These are phyloP conservation scores for Talaromyces sp. DNA, from an alignment of 2,329 filamentous ascomycete species.

Conservation along the genomic window DNA sequence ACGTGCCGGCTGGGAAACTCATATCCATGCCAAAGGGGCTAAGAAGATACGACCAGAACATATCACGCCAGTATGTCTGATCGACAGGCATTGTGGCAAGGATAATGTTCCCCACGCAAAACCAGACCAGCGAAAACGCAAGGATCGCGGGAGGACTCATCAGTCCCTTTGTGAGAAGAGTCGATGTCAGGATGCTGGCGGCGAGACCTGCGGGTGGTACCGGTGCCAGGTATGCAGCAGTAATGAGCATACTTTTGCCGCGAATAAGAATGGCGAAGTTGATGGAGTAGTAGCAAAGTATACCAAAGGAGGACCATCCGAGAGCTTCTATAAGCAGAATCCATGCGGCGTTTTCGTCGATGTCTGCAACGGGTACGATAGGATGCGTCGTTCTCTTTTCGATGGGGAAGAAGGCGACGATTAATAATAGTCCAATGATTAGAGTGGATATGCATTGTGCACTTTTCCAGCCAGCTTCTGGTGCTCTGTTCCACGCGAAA, in stretches of 20 bases:
- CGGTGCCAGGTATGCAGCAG: not conserved
- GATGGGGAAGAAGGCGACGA: not conserved
- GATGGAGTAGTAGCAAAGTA: not conserved
- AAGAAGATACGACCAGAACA: constrained; percentile 34
- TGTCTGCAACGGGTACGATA: not conserved
- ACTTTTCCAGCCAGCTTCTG: not conserved
- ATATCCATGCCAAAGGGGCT: constrained; percentile 44
- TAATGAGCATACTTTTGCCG: not conserved
- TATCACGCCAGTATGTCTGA: constrained; percentile 29
- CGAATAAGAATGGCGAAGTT: not conserved
- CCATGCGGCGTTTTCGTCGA: not conserved
- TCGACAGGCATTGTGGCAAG: not conserved
- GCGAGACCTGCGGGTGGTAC: not conserved
- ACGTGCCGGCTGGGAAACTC: constrained; percentile 34
- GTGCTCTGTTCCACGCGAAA: not conserved
- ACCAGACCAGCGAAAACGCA: not conserved
- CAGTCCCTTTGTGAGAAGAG: not conserved
- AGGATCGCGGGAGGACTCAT: not conserved
- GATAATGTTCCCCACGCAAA: not conserved
- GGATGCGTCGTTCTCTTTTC: not conserved
- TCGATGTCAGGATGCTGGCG: not conserved
- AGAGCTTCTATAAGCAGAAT: not conserved
- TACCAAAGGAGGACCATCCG: not conserved
- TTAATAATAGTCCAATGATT: not conserved
- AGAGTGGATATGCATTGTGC: not conserved